Conservation (phyloP, 805 yeast genomes). For the Groenewaldozyma salmanticensis region DNA sequence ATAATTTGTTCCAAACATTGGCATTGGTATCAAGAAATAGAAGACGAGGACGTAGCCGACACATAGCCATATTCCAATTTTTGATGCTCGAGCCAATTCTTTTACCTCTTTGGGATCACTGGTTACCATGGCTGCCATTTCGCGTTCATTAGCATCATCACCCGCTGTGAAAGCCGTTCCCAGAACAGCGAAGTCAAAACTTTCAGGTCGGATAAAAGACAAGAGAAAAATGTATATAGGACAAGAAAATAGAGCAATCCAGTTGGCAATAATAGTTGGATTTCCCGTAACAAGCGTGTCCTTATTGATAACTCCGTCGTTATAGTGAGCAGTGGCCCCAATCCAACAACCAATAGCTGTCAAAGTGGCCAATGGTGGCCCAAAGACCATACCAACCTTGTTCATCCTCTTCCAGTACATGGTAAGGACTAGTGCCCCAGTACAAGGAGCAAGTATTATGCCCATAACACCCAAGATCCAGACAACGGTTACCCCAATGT, state of each 20-base stretch:
- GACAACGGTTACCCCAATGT: constrained; percentile 79
- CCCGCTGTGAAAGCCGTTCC: constrained; percentile 35
- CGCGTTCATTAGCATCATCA: constrained; percentile 30
- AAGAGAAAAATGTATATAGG: constrained; percentile 9
- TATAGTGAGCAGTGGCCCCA: constrained; percentile 23
- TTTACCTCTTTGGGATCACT: constrained; percentile 41
- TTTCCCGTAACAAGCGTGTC: constrained; percentile 19
- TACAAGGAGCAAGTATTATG: constrained; percentile 76
- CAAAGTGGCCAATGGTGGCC: constrained; percentile 67
- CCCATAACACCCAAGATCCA: constrained; percentile 84
- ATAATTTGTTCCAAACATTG: constrained; percentile 76
- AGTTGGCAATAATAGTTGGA: constrained; percentile 26
- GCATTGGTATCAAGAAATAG: constrained; percentile 81
- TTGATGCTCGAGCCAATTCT: constrained; percentile 45
- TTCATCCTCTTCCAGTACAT: constrained; percentile 57
- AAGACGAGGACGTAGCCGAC: constrained; percentile 47
- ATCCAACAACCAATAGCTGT: constrained; percentile 62
- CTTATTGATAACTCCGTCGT: constrained; percentile 20
- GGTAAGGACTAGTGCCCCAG: constrained; percentile 62
- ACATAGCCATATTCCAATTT: constrained; percentile 47
- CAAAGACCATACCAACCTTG: constrained; percentile 51
- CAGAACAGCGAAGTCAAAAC: constrained; percentile 42
- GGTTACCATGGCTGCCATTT: constrained; percentile 18
- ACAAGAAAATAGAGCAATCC: constrained; percentile 23
- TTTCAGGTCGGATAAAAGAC: constrained; percentile 22